phyloP scores from a whole-genome alignment of 2,329 filamentous ascomycete genomes.

The Pleochaeta shiraiana region DNA sequence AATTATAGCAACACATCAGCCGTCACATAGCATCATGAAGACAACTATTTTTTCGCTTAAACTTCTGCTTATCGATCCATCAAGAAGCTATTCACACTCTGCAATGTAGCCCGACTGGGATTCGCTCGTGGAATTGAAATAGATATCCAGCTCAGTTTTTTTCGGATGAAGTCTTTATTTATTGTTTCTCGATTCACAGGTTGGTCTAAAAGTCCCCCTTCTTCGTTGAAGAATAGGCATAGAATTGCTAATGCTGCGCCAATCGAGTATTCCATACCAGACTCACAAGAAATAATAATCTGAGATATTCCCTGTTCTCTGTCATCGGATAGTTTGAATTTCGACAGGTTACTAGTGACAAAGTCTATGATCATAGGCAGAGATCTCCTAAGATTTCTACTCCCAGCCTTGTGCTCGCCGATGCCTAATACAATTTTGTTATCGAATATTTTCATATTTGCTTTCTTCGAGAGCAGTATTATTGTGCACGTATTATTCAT shows the following conservation, averaged over 20 bases:
- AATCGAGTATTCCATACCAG: conserved; percentile 59
- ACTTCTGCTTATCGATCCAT: conserved; percentile 32
- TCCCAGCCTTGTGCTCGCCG: conserved; percentile 53
- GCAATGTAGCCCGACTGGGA: conserved; percentile 64
- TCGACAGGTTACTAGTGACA: conserved; percentile 10
- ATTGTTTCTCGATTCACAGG: conserved; percentile 19
- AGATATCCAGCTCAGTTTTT: conserved; percentile 63
- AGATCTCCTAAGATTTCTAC: conserved; percentile 56
- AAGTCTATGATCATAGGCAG: conserved; percentile 25
- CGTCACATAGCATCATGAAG: too few relatives aligned
- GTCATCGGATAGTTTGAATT: background rate
- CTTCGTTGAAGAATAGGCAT: conserved; percentile 48
- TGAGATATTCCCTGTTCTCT: conserved; percentile 5
- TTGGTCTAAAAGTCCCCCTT: conserved; percentile 25
- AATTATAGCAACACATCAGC: too few relatives aligned
- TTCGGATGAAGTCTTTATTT: conserved; percentile 57
- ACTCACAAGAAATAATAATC: conserved; percentile 46
- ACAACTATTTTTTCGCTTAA: too few relatives aligned
- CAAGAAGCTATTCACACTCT: conserved; percentile 79
- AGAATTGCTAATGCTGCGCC: conserved; percentile 55
- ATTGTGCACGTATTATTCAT: conserved; percentile 16
- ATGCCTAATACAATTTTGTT: conserved; percentile 35
- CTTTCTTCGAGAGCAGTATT: conserved; percentile 23
- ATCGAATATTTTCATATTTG: conserved; percentile 19
- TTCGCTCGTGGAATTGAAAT: conserved; percentile 58